A percentile compares a stretch with the other conserved stretches of the same genome.
These are phyloP conservation scores for Rhodotorula paludigena DNA, from an alignment of 768 basidiomycete species.

Conservation along the genomic window DNA sequence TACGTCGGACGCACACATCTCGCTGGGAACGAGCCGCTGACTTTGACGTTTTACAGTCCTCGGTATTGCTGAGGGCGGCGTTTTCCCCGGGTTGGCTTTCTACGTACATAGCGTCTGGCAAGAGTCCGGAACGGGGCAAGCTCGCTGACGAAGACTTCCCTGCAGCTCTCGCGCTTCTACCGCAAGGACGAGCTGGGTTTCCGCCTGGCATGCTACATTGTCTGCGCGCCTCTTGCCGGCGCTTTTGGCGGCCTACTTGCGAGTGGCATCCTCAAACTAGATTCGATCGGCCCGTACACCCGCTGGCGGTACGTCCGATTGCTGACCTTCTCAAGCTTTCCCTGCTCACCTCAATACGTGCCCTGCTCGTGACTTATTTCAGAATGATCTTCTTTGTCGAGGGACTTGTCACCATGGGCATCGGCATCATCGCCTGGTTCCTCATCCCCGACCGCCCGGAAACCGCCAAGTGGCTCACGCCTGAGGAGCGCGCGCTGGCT, in stretches of 20 bases:
- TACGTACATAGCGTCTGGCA: constrained; percentile 13
- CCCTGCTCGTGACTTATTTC: too few relatives aligned
- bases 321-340: too few relatives aligned
- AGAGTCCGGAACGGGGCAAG: background rate
- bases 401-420: constrained; percentile 35
- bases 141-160: too few relatives aligned
- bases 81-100: constrained; percentile 29
- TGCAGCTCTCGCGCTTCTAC: background rate
- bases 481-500: constrained; percentile 31
- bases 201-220: constrained; percentile 40
- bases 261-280: constrained; percentile 31
- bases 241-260: constrained; percentile 43
- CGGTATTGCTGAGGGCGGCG: constrained; percentile 24
- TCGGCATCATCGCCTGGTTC: constrained; percentile 31
- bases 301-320: constrained; percentile 5
- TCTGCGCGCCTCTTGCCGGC: constrained; percentile 40
- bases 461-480: constrained; percentile 34
- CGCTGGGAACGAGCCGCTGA: too few relatives aligned
- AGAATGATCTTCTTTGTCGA: constrained; percentile 31
- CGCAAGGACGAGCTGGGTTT: constrained; percentile 39
- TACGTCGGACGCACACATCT: background rate
- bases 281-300: background rate
- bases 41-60: background rate
- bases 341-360: too few relatives aligned
- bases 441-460: constrained; percentile 27